A percentile compares a stretch with the other conserved stretches of the same genome.
These are phyloP conservation scores for Fusarium virguliforme DNA, from an alignment of 2,329 filamentous ascomycete genomes.

Conservation along the genomic window DNA sequence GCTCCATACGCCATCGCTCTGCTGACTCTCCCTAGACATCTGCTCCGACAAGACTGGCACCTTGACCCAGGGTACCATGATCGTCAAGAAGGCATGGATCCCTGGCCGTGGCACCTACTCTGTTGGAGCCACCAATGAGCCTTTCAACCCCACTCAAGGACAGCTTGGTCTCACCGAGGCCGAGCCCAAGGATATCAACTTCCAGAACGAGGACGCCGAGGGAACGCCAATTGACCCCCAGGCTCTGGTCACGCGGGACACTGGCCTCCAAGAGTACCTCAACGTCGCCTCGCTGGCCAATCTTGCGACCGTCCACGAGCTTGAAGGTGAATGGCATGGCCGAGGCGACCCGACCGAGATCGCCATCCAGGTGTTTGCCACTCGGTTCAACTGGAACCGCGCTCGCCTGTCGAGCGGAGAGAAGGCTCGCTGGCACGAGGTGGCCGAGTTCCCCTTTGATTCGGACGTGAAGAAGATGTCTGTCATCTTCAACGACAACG, in stretches of 20 bases:
- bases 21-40: conserved; percentile 59
- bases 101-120: conserved; percentile 65
- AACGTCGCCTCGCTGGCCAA: conserved; percentile 77
- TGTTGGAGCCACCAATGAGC: conserved; percentile 67
- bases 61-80: conserved; percentile 69
- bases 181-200: conserved; percentile 57
- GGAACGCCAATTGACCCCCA: conserved; percentile 49
- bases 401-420: conserved; percentile 67
- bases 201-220: conserved; percentile 47
- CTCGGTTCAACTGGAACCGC: conserved; percentile 76
- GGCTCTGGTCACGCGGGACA: conserved; percentile 62
- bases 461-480: conserved; percentile 85
- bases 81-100: conserved; percentile 68
- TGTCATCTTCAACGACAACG: conserved; percentile 71
- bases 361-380: conserved; percentile 81
- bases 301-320: conserved; percentile 73
- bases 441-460: conserved; percentile 82
- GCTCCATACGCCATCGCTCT: not conserved
- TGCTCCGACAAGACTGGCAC: conserved; percentile 74
- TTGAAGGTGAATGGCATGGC: conserved; percentile 71
- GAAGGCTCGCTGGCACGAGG: conserved; percentile 68
- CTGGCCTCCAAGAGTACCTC: conserved; percentile 69
- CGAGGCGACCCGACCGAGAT: conserved; percentile 78
- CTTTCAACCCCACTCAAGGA: conserved; percentile 71
- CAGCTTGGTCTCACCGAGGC: conserved; percentile 59